Evolutionary conservation across 257 asterid genomes (phyloP), one percentile per base, ranked within the genome.

Genomic region (Ajuga chamaepitys): DNA sequence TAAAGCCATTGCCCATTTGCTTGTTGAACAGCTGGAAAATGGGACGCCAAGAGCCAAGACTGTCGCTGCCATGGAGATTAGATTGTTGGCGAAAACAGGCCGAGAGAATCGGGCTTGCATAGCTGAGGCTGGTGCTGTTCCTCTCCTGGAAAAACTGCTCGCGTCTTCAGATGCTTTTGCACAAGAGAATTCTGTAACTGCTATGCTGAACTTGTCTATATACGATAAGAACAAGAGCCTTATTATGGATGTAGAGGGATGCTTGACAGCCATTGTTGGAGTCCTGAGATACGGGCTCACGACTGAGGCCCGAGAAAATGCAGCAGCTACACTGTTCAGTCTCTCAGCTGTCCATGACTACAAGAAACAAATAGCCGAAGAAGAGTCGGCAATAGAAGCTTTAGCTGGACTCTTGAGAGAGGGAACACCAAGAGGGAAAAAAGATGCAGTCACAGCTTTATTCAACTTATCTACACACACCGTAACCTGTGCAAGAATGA

Each of bases 261-360:
- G 98, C 66, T 68, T 89, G 38, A 66, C 76, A 4, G 65, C 91
- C 2, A 83, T 92, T 2, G 95, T 89, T 24, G 78, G 77, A 24
- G 97, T 92, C 56, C 73, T 92, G 47, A 82, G 77, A 60, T 35
- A 75, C 1, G 98, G 97, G 46, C 85, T 48, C 81, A 89, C 95
- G 2, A 84, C 86, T 0, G 98, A 92, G 73, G 91, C 97, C 3
- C 77, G 86, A 68, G 98, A 92, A 78, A 92, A 92, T 35, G 95
- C 98, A 7, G 98, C 98, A 4, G 98, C 98, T 0, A 92, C 97
- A 0, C 46, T 92, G 54, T 92, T 92, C 83, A 92, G 98, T 30
- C 97, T 92, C 46, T 92, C 98, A 2, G 95, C 97, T 2, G 89
- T 89, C 74, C 97, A 92, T n/a, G 83, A 87, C 28, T 82, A 89